Conservation (phyloP, 2,329 filamentous ascomycete species). For the Truncatella angustata region DNA sequence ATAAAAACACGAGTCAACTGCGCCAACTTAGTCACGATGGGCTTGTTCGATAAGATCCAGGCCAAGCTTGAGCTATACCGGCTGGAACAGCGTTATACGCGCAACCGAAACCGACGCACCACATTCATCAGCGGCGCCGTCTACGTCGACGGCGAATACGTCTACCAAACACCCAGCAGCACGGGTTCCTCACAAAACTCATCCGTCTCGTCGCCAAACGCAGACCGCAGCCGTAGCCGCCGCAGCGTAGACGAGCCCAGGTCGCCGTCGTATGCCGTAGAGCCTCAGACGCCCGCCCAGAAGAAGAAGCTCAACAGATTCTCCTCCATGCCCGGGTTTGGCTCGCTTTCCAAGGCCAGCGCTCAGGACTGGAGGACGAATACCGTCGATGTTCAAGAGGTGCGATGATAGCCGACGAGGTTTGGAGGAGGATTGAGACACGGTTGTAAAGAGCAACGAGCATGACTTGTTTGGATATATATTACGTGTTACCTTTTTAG, state of each 20-base stretch:
- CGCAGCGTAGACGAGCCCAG: slow-evolving; percentile 27
- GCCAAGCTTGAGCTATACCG: slow-evolving; percentile 86
- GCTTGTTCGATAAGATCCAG: slow-evolving; percentile 59
- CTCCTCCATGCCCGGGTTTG: slow-evolving; percentile 56
- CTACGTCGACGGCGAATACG: slow-evolving; percentile 94
- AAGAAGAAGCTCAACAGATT: slow-evolving; percentile 52
- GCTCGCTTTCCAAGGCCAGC: slow-evolving; percentile 34
- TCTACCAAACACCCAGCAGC: slow-evolving; percentile 67
- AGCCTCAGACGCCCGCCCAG: slow-evolving; percentile 33
- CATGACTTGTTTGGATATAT: too few relatives aligned
- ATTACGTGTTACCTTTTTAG: too few relatives aligned
- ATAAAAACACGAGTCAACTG: too few relatives aligned
- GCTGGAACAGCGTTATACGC: slow-evolving; percentile 92
- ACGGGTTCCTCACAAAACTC: slow-evolving; percentile 54
- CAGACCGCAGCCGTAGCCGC: slow-evolving; percentile 10
- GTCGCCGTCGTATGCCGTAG: slow-evolving; percentile 20
- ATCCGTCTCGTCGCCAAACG: slow-evolving; percentile 17
- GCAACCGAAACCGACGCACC: slow-evolving; percentile 79
- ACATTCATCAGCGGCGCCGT: slow-evolving; percentile 86
- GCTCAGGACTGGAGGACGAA: slow-evolving; percentile 38
- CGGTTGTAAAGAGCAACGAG: too few relatives aligned
- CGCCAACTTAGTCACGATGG: slow-evolving; percentile 32
- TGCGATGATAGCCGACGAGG: slow-evolving; percentile 11
- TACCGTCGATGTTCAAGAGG: slow-evolving; percentile 17
- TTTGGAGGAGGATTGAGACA: not conserved